Conservation (phyloP, 2,329 filamentous ascomycete species). For the Phaeosphaeria sp. region DNA sequence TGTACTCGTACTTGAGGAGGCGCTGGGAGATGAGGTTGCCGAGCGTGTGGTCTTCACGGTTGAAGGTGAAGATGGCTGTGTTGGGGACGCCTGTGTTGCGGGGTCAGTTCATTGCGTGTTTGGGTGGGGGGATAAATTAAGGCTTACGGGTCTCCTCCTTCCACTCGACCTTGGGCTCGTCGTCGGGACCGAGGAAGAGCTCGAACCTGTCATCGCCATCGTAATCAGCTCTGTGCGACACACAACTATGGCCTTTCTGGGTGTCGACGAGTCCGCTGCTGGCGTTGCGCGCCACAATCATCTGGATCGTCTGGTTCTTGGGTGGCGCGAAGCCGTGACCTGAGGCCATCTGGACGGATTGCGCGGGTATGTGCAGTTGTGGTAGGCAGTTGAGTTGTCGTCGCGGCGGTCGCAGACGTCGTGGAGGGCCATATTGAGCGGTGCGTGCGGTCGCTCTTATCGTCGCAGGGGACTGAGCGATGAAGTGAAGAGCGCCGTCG, state of each 20-base stretch:
- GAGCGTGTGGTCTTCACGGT: conserved; percentile 96
- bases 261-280: conserved; percentile 14
- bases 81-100: conserved; percentile 83
- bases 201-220: conserved; percentile 72
- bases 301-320: conserved; percentile 12
- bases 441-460: not conserved
- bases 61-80: conserved; percentile 92
- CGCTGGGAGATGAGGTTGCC: conserved; percentile 88
- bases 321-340: conserved; percentile 2
- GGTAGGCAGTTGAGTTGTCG: not conserved
- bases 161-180: conserved; percentile 92
- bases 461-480: not conserved
- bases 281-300: conserved; percentile 16
- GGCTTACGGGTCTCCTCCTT: conserved; percentile 84
- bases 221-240: conserved; percentile 24
- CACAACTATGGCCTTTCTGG: conserved; percentile 6
- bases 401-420: not conserved
- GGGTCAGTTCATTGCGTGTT: conserved; percentile 6
- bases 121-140: not conserved
- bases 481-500: conserved; percentile 3
- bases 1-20: conserved; percentile 81
- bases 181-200: conserved; percentile 84
- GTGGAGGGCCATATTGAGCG: conserved; percentile 2
- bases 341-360: conserved; percentile 4
- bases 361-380: not conserved